Percentiles rank a stretch among this genome's conserved stretches.
phyloP scores from a whole-genome alignment of 768 basidiomycete genomes.

The Auriscalpium microsporum region DNA sequence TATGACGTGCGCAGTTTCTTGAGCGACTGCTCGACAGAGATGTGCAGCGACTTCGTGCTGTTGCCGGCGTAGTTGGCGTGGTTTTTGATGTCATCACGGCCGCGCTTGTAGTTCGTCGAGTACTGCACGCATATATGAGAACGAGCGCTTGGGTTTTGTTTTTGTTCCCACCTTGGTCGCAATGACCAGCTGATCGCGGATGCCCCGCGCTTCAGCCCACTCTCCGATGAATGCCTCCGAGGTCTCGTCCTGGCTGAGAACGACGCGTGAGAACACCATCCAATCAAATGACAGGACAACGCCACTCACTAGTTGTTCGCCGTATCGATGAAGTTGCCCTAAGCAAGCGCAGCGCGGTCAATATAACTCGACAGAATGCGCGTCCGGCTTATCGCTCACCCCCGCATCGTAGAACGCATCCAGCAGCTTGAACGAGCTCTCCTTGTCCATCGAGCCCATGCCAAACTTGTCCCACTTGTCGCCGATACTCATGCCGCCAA shows the following conservation, averaged over 20 bases:
- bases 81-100: conserved; percentile 7
- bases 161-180: conserved; percentile 9
- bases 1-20: conserved; percentile 34
- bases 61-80: conserved; percentile 29
- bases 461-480: conserved; percentile 12
- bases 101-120: conserved; percentile 17
- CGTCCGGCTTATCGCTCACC: neutral
- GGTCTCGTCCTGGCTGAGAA: conserved; percentile 13
- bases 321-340: conserved; percentile 23
- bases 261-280: neutral
- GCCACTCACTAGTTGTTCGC: conserved; percentile 26
- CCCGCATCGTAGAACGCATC: conserved; percentile 28
- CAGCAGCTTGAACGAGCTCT: conserved; percentile 28
- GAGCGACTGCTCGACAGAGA: conserved; percentile 26
- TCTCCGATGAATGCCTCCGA: conserved; percentile 30
- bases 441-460: conserved; percentile 31
- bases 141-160: neutral
- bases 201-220: conserved; percentile 27
- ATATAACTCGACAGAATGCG: conserved; percentile 1
- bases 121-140: conserved; percentile 17
- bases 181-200: conserved; percentile 29
- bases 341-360: conserved; percentile 7
- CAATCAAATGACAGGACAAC: neutral
- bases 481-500: conserved; percentile 18
- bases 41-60: conserved; percentile 28